phyloP scores from a whole-genome alignment of 306 rosid genomes.

The Neltuma alba region DNA sequence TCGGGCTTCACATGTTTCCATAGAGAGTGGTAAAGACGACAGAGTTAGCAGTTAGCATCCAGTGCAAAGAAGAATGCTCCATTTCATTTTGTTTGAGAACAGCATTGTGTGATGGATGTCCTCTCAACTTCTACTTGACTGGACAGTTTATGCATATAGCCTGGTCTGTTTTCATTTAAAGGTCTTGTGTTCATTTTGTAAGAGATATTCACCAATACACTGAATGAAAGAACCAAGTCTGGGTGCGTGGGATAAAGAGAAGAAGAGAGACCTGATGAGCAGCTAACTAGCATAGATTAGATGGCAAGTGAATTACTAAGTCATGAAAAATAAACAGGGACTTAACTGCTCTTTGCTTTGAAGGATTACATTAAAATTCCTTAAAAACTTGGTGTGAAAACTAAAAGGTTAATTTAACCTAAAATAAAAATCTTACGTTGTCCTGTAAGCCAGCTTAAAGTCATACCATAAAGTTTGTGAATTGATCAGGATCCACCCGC shows the following conservation, averaged over 20 bases:
- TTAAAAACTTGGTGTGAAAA: neutral
- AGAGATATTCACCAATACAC: neutral
- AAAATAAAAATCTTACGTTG: slow-evolving; percentile 12
- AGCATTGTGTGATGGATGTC: neutral
- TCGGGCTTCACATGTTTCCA: neutral
- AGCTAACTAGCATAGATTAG: neutral
- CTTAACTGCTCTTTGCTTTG: neutral
- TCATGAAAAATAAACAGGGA: neutral
- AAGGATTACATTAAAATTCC: neutral
- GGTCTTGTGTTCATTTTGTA: too few species aligned
- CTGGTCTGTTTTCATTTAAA: neutral
- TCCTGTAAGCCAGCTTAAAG: slow-evolving; percentile 4
- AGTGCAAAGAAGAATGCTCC: neutral
- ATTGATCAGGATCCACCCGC: slow-evolving; percentile 75
- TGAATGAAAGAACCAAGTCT: neutral
- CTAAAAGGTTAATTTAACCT: neutral
- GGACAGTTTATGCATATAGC: neutral
- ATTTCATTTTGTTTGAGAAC: neutral
- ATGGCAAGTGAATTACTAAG: neutral
- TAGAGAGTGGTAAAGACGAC: neutral
- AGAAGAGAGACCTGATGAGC: neutral
- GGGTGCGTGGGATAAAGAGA: neutral
- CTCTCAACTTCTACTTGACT: neutral
- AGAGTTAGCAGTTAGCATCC: neutral
- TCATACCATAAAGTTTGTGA: slow-evolving; percentile 84